Conservation (phyloP, 495 filamentous ascomycete species). For the Alectoria sarmentosa region DNA sequence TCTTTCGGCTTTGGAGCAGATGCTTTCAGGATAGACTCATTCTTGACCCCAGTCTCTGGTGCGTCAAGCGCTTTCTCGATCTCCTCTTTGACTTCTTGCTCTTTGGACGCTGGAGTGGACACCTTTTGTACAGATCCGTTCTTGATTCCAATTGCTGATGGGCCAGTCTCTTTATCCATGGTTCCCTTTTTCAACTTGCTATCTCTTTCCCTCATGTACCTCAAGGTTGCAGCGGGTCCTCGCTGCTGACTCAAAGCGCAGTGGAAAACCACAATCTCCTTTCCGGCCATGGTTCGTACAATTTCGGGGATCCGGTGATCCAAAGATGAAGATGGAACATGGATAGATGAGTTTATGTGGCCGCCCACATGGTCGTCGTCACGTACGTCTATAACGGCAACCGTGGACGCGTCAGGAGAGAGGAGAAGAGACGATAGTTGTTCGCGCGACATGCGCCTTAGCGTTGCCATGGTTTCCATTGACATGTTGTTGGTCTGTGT, state of each 20-base stretch:
- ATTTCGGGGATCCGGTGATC: slow-evolving; percentile 75
- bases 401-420: slow-evolving; percentile 31
- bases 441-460: slow-evolving; percentile 58
- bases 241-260: slow-evolving; percentile 91
- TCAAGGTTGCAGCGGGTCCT: slow-evolving; percentile 61
- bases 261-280: slow-evolving; percentile 85
- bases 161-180: background rate
- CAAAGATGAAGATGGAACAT: slow-evolving; percentile 66
- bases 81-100: slow-evolving; percentile 22
- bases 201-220: slow-evolving; percentile 60
- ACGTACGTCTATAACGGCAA: slow-evolving; percentile 84
- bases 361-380: slow-evolving; percentile 91
- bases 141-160: slow-evolving; percentile 8
- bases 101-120: slow-evolving; percentile 31
- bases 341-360: slow-evolving; percentile 67
- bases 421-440: slow-evolving; percentile 49
- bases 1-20: slow-evolving; percentile 28
- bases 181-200: slow-evolving; percentile 21
- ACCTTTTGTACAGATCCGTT: background rate
- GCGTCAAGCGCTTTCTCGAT: background rate
- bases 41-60: slow-evolving; percentile 14
- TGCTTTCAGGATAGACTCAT: slow-evolving; percentile 25
- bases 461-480: slow-evolving; percentile 43
- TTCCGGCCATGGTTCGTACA: slow-evolving; percentile 67
- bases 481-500: slow-evolving; percentile 6